phyloP scores from a whole-genome alignment of 768 basidiomycete species.

The Lenzites betulinus region DNA sequence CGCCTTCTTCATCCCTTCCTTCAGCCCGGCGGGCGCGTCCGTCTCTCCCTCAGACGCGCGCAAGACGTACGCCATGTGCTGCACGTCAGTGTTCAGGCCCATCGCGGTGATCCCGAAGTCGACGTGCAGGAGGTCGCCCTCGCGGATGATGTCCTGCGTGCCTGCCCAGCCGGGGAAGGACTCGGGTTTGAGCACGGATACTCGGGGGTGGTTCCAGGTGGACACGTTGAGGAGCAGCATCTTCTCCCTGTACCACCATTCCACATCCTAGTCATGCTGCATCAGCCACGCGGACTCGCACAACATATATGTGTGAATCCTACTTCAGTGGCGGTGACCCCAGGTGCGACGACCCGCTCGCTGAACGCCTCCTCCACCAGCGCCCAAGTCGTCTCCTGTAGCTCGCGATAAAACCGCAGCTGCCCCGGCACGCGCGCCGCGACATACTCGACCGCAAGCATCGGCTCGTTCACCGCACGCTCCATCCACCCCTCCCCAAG shows the following conservation, averaged over 20 bases:
- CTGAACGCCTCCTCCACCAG: slow-evolving; percentile 57
- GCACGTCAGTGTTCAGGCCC: slow-evolving; percentile 57
- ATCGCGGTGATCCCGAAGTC: slow-evolving; percentile 58
- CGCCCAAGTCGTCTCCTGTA: slow-evolving; percentile 56
- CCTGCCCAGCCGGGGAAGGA: slow-evolving; percentile 47
- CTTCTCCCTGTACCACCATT: slow-evolving; percentile 57
- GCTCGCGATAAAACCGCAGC: slow-evolving; percentile 43
- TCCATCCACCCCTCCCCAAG: slow-evolving; percentile 46
- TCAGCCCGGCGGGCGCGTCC: slow-evolving; percentile 45
- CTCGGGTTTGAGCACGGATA: slow-evolving; percentile 45
- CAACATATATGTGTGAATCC: background rate
- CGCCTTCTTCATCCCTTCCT: slow-evolving; percentile 45
- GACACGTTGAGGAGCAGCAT: slow-evolving; percentile 48
- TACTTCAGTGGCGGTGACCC: slow-evolving; percentile 48
- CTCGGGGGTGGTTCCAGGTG: slow-evolving; percentile 57
- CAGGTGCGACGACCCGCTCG: slow-evolving; percentile 41
- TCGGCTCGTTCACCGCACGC: slow-evolving; percentile 43
- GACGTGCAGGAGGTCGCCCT: slow-evolving; percentile 55
- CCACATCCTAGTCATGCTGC: slow-evolving; percentile 41
- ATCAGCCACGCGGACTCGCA: background rate
- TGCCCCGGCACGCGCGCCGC: slow-evolving; percentile 45
- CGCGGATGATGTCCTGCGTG: slow-evolving; percentile 42
- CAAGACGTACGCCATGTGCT: slow-evolving; percentile 58
- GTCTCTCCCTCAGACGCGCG: slow-evolving; percentile 41
- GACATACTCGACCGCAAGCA: slow-evolving; percentile 51